These are phyloP conservation scores for Urochloa ruziziensis DNA, from an alignment of 176 grass and related monocot genomes.

Conservation along the genomic window DNA sequence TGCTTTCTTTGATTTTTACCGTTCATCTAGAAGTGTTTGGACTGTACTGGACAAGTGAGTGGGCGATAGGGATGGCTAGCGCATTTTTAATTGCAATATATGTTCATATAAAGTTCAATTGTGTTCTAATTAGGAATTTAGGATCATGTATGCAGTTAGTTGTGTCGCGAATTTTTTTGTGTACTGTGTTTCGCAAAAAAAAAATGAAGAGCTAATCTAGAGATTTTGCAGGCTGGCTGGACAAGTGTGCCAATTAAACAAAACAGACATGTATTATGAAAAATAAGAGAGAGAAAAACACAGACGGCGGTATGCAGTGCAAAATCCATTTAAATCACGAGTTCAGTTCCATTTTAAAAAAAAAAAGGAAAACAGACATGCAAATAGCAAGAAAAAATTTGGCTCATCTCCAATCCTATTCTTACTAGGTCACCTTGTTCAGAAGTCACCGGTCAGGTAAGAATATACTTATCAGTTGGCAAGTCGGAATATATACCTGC, in stretches of 20 bases:
- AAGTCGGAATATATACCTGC: constrained; percentile 44
- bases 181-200: not conserved
- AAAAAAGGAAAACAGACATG: not conserved
- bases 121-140: no score
- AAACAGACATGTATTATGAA: no score
- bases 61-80: not conserved
- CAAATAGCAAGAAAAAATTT: not conserved
- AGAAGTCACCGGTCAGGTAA: not conserved
- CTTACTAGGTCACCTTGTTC: not conserved
- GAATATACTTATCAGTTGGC: constrained; percentile 36
- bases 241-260: not conserved
- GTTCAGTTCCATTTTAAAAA: no score
- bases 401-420: not conserved
- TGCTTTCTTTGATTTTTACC: not conserved
- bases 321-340: not conserved
- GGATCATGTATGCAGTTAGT: not conserved
- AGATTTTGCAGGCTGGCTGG: not conserved
- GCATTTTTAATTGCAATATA: not conserved
- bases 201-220: not conserved
- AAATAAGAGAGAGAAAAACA: no score
- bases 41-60: not conserved
- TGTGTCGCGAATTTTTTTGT: not conserved
- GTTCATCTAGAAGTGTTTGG: not conserved
- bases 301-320: no score
- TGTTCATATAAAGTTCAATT: not conserved